Conservation (phyloP, 2,329 filamentous ascomycete genomes). For the Cladophialophora chaetospira region DNA sequence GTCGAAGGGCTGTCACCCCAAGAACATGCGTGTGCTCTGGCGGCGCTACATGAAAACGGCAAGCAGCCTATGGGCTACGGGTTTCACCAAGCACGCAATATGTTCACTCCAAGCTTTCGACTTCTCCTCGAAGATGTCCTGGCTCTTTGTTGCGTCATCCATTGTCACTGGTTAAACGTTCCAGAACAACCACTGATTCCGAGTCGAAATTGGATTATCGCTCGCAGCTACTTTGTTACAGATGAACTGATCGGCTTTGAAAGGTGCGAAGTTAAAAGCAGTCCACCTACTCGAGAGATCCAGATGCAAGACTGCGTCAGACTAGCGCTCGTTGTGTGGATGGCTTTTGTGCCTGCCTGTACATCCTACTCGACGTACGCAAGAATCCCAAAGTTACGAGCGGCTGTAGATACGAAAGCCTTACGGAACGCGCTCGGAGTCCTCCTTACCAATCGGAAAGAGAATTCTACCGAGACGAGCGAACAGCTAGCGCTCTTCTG, state of each 20-base stretch:
- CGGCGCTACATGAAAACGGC: constrained; percentile 7
- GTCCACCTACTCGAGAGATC: neutral
- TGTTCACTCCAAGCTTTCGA: constrained; percentile 15
- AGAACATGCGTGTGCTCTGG: constrained; percentile 7
- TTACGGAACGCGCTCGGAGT: constrained; percentile 5
- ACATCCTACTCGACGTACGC: constrained; percentile 1
- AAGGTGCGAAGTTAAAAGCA: neutral
- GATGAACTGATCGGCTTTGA: constrained; percentile 18
- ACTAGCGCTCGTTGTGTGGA: constrained; percentile 21
- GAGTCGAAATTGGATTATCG: constrained; percentile 17
- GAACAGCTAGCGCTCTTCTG: constrained; percentile 17
- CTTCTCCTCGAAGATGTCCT: constrained; percentile 4
- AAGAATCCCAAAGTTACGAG: neutral
- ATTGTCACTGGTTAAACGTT: constrained; percentile 15
- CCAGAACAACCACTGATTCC: constrained; percentile 7
- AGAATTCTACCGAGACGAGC: neutral
- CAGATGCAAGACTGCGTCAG: constrained; percentile 18
- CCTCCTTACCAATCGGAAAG: neutral
- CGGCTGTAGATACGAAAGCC: constrained; percentile 17
- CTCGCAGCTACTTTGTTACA: constrained; percentile 16
- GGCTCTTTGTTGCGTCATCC: constrained; percentile 17
- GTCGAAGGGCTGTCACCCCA: constrained; percentile 11
- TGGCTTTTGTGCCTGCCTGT: constrained; percentile 19
- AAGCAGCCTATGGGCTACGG: constrained; percentile 13
- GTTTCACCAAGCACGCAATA: constrained; percentile 3